Evolutionary conservation across 2,329 filamentous ascomycete species (phyloP), one percentile per base, ranked within the genome.

Genomic region (Pseudogymnoascus sp.): DNA sequence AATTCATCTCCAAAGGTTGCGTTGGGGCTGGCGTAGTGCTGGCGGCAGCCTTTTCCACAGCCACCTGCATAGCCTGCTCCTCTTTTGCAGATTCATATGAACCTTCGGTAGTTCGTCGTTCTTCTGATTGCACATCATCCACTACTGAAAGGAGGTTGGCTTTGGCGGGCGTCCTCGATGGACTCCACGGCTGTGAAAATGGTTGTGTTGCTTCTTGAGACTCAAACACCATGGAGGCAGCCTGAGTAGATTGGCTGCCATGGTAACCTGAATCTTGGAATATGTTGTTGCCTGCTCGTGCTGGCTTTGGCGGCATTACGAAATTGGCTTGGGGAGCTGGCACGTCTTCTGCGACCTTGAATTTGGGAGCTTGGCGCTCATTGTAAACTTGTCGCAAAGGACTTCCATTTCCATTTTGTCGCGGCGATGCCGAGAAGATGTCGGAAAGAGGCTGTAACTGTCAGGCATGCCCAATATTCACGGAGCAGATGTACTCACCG

Each of bases 201-300:
- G 47, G 47, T 7, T 33, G 47, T 10, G 47, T 54, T 54, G 47
- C 47, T 10, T 54, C 47, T 33, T 54, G 47, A 33, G 47, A 33
- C 47, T 54, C 47, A 10, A 54, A 54, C 9, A 54, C n/a, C 47
- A 54, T 54, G 24, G 57, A 59, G n/a, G 37, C 13, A 59, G 57
- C 61, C 40, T 61, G 58, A 15, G 58, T 62, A 29, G 67, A 59
- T 67, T 86, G 84, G 67, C 85, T 88, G 54, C 86, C 87, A 74
- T 89, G 84, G 68, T 90, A 90, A 29, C 88, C 87, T 35, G 88
- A 90, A 67, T 90, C 87, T 70, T 17, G 76, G 70, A 59, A 59
- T n/a, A 71, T 63, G n/a, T 70, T 66, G 37, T 71, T 69, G 10
- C 59, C 66, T 35, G 64, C 65, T 11, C 64, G 66, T 40, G 60